These are phyloP conservation scores for Pyricularia pennisetigena DNA, from an alignment of 2,329 filamentous ascomycete genomes.

Conservation along the genomic window DNA sequence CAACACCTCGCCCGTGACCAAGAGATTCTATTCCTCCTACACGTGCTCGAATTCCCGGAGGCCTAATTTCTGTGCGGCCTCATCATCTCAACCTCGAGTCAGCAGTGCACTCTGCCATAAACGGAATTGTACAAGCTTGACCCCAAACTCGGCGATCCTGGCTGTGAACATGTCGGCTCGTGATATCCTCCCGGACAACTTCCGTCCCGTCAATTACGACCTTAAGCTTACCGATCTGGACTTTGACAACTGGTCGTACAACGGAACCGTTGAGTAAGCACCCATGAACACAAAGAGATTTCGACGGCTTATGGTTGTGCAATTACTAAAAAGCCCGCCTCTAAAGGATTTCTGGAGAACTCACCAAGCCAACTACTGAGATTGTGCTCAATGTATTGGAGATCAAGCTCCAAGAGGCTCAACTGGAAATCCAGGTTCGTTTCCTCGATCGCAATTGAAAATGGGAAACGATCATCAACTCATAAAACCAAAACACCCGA, in stretches of 20 bases:
- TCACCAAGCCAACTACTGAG: slow-evolving; percentile 62
- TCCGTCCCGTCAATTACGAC: slow-evolving; percentile 79
- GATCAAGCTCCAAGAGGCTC: slow-evolving; percentile 61
- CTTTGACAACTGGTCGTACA: slow-evolving; percentile 64
- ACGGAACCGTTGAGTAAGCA: slow-evolving; percentile 62
- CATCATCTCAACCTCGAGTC: background rate
- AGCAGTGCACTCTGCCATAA: background rate
- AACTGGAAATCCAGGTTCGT: slow-evolving; percentile 41
- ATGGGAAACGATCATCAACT: background rate
- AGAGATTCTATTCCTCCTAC: background rate
- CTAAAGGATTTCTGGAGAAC: slow-evolving; percentile 59
- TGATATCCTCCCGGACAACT: slow-evolving; percentile 50
- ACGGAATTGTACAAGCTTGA: background rate
- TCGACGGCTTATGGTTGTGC: background rate
- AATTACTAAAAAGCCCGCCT: background rate
- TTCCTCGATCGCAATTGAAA: background rate
- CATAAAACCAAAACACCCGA: background rate
- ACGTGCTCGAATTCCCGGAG: background rate
- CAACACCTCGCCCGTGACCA: background rate
- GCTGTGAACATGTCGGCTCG: slow-evolving; percentile 41
- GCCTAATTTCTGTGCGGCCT: background rate
- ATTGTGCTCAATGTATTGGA: slow-evolving; percentile 81
- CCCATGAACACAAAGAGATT: background rate
- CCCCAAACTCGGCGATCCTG: background rate
- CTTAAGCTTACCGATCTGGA: slow-evolving; percentile 76